phyloP scores from a whole-genome alignment of 1,284 basidiomycete species.

The Stygiomarasmius scandens region DNA sequence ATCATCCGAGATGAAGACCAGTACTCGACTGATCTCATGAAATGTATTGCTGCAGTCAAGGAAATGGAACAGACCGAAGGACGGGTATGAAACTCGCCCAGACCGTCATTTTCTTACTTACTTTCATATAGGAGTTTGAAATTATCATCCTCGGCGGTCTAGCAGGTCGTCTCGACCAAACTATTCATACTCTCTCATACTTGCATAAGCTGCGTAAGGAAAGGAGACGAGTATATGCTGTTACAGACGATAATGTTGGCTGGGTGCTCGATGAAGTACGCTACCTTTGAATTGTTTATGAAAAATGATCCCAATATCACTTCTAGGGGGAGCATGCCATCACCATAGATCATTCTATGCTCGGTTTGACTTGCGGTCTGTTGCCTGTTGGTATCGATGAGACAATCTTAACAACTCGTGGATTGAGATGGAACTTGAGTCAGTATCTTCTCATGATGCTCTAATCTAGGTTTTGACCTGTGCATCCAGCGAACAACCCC shows the following conservation, averaged over 20 bases:
- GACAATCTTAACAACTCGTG: slow-evolving; percentile 78
- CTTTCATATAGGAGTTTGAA: slow-evolving; percentile 56
- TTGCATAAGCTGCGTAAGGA: slow-evolving; percentile 79
- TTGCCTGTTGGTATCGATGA: slow-evolving; percentile 85
- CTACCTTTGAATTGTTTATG: slow-evolving; percentile 10
- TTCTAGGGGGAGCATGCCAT: slow-evolving; percentile 81
- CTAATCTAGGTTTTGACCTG: slow-evolving; percentile 1
- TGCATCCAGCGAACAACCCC: slow-evolving; percentile 48
- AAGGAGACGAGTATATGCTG: slow-evolving; percentile 67
- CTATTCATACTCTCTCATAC: slow-evolving; percentile 86
- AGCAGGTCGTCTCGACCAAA: slow-evolving; percentile 92
- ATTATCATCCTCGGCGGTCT: slow-evolving; percentile 88
- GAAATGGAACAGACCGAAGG: slow-evolving; percentile 47
- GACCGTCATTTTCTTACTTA: no score
- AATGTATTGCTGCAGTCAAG: slow-evolving; percentile 75
- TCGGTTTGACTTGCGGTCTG: slow-evolving; percentile 92
- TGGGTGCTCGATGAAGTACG: slow-evolving; percentile 85
- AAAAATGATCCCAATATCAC: slow-evolving; percentile 6
- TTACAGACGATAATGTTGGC: slow-evolving; percentile 86
- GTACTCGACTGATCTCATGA: slow-evolving; percentile 93
- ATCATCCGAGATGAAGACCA: slow-evolving; percentile 75
- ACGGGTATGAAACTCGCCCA: slow-evolving; percentile 15
- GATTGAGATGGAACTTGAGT: slow-evolving; percentile 92
- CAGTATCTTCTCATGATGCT: slow-evolving; percentile 25
- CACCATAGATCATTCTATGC: slow-evolving; percentile 66